phyloP scores from a whole-genome alignment of 202 grass and related monocot species.

The Elaeis oleifera region DNA sequence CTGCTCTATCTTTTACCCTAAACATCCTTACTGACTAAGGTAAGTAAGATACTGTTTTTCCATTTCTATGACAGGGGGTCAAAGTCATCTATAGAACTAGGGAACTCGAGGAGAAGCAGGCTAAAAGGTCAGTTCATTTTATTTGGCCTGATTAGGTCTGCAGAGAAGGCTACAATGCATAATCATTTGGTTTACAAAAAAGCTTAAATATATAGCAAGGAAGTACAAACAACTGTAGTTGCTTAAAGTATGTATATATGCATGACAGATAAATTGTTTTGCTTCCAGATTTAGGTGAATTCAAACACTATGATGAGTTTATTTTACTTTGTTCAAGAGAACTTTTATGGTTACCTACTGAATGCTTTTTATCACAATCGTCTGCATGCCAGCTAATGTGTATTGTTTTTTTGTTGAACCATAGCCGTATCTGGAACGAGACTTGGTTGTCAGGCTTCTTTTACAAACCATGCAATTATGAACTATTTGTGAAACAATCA shows the following conservation, averaged over 20 bases:
- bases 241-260: too few species aligned
- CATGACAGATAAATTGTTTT: too few species aligned
- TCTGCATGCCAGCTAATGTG: background rate
- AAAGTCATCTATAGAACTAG: slow-evolving; percentile 94
- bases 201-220: too few species aligned
- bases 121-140: slow-evolving; percentile 53
- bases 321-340: too few species aligned
- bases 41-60: background rate
- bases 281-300: too few species aligned
- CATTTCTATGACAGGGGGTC: slow-evolving; percentile 52
- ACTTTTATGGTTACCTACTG: background rate
- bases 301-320: too few species aligned
- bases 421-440: slow-evolving; percentile 96
- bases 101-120: slow-evolving; percentile 89
- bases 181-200: too few species aligned
- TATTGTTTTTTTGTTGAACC: slow-evolving; percentile 20
- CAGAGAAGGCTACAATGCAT: background rate
- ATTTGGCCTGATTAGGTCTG: background rate
- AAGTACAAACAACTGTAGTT: too few species aligned
- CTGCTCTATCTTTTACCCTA: too few species aligned
- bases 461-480: slow-evolving; percentile 98
- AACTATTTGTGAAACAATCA: slow-evolving; percentile 97
- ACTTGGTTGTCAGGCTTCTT: slow-evolving; percentile 93
- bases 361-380: background rate
- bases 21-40: too few species aligned